phyloP scores from a whole-genome alignment of 169 alveolate species.

The Miamiensis avidus region DNA sequence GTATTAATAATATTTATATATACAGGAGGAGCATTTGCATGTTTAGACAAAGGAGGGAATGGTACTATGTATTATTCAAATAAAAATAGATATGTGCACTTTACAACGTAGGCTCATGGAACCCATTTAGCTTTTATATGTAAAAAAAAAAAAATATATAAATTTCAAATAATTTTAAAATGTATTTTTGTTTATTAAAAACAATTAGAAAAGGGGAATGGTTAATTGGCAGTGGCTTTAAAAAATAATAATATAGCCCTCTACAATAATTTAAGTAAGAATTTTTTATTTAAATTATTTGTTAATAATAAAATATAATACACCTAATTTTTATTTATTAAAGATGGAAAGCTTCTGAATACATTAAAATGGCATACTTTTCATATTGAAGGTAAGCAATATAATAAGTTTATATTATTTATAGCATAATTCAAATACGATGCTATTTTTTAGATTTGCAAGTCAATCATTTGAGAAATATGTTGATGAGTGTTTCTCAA shows the following conservation, averaged over 20 bases:
- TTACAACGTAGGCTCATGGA: background rate
- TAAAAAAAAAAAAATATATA: too few relatives aligned
- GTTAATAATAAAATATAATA: too few relatives aligned
- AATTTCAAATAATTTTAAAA: background rate
- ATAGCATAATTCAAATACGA: background rate
- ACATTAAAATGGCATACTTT: slow-evolving; percentile 12
- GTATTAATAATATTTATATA: background rate
- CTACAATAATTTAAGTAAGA: slow-evolving; percentile 6
- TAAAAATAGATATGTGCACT: slow-evolving; percentile 21
- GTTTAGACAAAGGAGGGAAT: slow-evolving; percentile 27
- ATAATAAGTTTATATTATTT: background rate
- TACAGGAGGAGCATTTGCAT: slow-evolving; percentile 14
- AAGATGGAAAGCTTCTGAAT: background rate
- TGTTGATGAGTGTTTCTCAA: slow-evolving; percentile 2
- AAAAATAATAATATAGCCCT: background rate
- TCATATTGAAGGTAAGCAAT: slow-evolving; percentile 5
- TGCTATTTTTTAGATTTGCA: slow-evolving; percentile 1
- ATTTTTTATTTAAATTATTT: background rate
- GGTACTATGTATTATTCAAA: slow-evolving; percentile 6
- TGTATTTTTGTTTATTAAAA: background rate
- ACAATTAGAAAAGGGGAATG: slow-evolving; percentile 1
- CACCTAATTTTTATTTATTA: background rate
- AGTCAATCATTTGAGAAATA: slow-evolving; percentile 16
- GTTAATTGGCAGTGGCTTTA: slow-evolving; percentile 15
- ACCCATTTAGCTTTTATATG: background rate